Conservation (phyloP, 2,329 filamentous ascomycete species). For the Fusarium hostae region DNA sequence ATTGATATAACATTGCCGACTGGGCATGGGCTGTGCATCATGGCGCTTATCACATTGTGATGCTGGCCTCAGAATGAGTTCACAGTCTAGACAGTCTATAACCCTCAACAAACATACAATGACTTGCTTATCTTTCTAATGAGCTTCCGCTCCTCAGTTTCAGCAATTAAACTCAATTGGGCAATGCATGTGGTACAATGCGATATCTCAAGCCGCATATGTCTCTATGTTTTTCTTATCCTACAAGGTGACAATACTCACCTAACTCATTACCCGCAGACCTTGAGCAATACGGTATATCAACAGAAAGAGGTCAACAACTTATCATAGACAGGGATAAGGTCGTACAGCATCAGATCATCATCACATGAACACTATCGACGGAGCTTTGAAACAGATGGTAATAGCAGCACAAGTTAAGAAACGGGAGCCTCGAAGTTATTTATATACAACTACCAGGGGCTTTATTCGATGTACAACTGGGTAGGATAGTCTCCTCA, state of each 20-base stretch:
- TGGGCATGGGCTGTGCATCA: neutral
- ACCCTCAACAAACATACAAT: neutral
- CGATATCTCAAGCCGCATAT: neutral
- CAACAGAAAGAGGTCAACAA: neutral
- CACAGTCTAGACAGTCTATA: neutral
- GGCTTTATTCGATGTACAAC: neutral
- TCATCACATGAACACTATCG: neutral
- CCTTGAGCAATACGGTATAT: neutral
- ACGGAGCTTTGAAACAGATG: neutral
- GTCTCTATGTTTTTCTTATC: neutral
- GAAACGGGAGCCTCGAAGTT: neutral
- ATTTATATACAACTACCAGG: neutral
- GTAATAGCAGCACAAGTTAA: neutral
- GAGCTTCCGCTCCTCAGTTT: neutral
- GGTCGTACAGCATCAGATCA: neutral
- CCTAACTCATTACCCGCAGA: neutral
- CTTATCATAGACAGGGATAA: neutral
- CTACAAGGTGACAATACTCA: neutral
- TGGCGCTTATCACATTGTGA: neutral
- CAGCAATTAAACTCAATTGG: neutral
- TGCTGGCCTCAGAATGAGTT: neutral
- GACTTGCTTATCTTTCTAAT: neutral
- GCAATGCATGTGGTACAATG: neutral
- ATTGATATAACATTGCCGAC: neutral
- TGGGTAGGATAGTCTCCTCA: neutral